Evolutionary conservation across 768 basidiomycete species (phyloP), one percentile per base, ranked within the genome.

Genomic region (Tulasnella sp.): DNA sequence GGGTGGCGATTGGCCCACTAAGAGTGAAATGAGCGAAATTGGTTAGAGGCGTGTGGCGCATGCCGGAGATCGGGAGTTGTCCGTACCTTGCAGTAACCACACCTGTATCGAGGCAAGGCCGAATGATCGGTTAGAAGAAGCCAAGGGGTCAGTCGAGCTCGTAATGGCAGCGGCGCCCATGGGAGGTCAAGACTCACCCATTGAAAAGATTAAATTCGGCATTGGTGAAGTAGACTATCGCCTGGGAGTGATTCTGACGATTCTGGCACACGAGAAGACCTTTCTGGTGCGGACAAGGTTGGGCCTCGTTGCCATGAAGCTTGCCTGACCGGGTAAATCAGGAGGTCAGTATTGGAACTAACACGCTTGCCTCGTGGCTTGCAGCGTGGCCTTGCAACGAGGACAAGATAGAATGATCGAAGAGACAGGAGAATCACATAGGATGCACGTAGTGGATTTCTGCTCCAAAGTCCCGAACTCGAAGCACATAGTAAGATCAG

Each of bases 81-180:
- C 69, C 70, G 44, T 61, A 89, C 88, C 82, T 90, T 92, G 84
- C 89, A 92, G 71, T 80, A 92, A 22, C 89, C 89, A 69, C 88
- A 91, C 50, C 87, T 86, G 65, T 85, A 75, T 89, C 89, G 34
- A 50, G 29, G 8, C 19, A 21, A 59, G 2, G 2, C 21, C 29
- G 44, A 29, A 59, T 58, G n/a, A 52, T 53, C 43, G 49, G 30
- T 60, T 31, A 43, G 59, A 53, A 52, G 49, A 49, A 60, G 27
- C 31, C 21, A 34, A 49, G 27, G 59, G 51, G 21, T 25, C n/a
- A 58, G 58, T 9, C 12, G 25, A 55, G 27, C 11, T 5, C 10
- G 24, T 21, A n/a, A 43, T 22, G 44, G 55, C 55, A 30, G n/a
- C n/a, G n/a, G n/a, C n/a, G n/a, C n/a, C n/a, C n/a, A 12, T 41